Percentiles rank a stretch among this genome's conserved stretches.
Evolutionary conservation across 371 early-diverging fungal genomes (phyloP).

Genomic region (Basidiobolus meristosporus): DNA sequence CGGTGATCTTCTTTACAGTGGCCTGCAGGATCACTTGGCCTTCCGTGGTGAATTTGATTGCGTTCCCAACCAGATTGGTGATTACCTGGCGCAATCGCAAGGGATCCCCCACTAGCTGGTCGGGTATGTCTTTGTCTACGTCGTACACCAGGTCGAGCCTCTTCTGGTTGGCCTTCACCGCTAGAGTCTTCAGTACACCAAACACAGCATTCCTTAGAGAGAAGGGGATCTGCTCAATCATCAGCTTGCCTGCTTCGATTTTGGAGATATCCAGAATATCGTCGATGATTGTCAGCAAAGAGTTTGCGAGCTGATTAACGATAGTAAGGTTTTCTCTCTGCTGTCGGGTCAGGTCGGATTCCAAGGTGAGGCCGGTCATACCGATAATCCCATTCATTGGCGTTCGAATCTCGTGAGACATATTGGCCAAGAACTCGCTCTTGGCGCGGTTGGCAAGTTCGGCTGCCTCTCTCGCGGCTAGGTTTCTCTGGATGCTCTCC

Average conservation of each 20-base stretch:
- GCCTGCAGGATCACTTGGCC: slow-evolving; percentile 38
- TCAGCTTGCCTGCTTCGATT: slow-evolving; percentile 60
- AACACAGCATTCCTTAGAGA: slow-evolving; percentile 40
- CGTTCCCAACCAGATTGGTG: slow-evolving; percentile 64
- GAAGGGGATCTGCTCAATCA: slow-evolving; percentile 40
- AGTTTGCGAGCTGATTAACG: slow-evolving; percentile 39
- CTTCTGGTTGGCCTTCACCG: slow-evolving; percentile 47
- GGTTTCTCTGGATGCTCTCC: slow-evolving; percentile 47
- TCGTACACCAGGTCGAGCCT: too few relatives aligned
- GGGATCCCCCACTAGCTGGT: slow-evolving; percentile 52
- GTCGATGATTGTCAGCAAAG: slow-evolving; percentile 50
- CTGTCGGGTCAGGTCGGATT: slow-evolving; percentile 43
- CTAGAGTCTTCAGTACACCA: slow-evolving; percentile 41
- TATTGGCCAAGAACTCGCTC: slow-evolving; percentile 54
- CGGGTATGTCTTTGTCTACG: slow-evolving; percentile 42
- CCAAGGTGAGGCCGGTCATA: slow-evolving; percentile 41
- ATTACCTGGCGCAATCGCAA: slow-evolving; percentile 55
- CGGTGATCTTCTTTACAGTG: slow-evolving; percentile 10
- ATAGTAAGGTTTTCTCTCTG: slow-evolving; percentile 59
- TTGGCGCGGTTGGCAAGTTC: slow-evolving; percentile 53
- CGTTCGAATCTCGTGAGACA: slow-evolving; percentile 56
- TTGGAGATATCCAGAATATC: slow-evolving; percentile 70
- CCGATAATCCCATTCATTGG: slow-evolving; percentile 69
- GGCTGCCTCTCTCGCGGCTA: slow-evolving; percentile 47
- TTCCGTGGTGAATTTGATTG: slow-evolving; percentile 62